Evolutionary conservation across 768 basidiomycete species (phyloP), one percentile per base, ranked within the genome.

Genomic region (Terana coerulea): DNA sequence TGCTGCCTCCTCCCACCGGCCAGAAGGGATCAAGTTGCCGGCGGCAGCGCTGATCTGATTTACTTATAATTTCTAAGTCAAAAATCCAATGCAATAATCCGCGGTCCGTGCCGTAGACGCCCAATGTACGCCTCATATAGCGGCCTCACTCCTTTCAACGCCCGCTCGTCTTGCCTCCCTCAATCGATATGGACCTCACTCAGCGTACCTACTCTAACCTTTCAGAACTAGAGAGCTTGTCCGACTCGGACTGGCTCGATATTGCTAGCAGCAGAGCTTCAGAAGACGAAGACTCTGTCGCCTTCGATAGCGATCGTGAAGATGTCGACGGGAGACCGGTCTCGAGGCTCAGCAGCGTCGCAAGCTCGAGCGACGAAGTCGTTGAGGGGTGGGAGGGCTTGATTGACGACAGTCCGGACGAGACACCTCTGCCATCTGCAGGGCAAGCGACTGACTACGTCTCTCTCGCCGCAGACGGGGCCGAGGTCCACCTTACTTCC

Each of bases 211-310:
- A 70, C 56, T 71, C 73, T 49, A 63, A 62, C 55, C 72, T 80
- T 67, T 80, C 84, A 60, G 87, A 88, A 64, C 64, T 75, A 57
- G 86, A 86, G 64, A 79, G 67, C 55, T 67, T 80, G 55, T 90
- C 87, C 33, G 88, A 91, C 71, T 88, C 85, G 26, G 88, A 91
- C 67, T 91, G 88, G 88, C 83, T 88, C 61, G 88, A 90, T 61
- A 77, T 91, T 58, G 72, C 84, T 26, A 83, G 81, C 61, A 80
- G 77, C 64, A 79, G 79, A 59, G 81, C 81, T 49, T 86, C 85
- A 30, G 86, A 85, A 62, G 81, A 84, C 69, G 81, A 80, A 65
- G 84, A 86, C 62, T 87, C 85, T 49, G 67, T 82, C 64, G 78
- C 72, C 58, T 81, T 81, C 57, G 71, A 76, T 64, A 80, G 77